Evolutionary conservation across 2,329 filamentous ascomycete species (phyloP).

Genomic region (Pseudogymnoascus sp.): DNA sequence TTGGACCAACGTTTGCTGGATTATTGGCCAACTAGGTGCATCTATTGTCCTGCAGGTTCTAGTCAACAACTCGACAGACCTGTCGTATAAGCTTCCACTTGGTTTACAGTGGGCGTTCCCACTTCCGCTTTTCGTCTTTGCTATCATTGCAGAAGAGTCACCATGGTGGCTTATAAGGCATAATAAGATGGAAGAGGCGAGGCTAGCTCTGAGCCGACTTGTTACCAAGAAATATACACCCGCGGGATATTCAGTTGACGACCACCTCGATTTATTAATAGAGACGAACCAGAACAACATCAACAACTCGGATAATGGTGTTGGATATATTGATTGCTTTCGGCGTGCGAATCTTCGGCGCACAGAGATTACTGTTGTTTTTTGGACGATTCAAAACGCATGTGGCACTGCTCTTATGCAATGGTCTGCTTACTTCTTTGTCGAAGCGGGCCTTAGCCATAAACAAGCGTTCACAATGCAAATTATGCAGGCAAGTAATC

Average conservation of each 20-base stretch:
- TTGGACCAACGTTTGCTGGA: conserved; percentile 10
- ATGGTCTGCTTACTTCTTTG: conserved; percentile 55
- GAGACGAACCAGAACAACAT: conserved; percentile 50
- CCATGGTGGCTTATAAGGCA: conserved; percentile 44
- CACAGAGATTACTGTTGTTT: conserved; percentile 47
- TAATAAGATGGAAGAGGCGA: conserved; percentile 37
- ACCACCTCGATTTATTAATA: conserved; percentile 41
- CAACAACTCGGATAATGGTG: conserved; percentile 41
- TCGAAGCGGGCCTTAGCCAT: conserved; percentile 43
- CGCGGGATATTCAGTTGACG: conserved; percentile 22
- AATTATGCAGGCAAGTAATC: conserved; percentile 25
- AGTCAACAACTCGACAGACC: conserved; percentile 34
- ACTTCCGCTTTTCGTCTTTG: conserved; percentile 37
- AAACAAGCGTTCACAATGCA: conserved; percentile 45
- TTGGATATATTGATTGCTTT: conserved; percentile 47
- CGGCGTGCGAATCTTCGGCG: conserved; percentile 41
- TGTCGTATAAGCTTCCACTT: conserved; percentile 41
- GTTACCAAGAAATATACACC: conserved; percentile 11
- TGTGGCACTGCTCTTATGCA: conserved; percentile 56
- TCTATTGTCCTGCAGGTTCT: conserved; percentile 38
- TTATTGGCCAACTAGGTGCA: conserved; percentile 28
- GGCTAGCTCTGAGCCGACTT: conserved; percentile 35
- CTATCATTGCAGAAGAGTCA: conserved; percentile 41
- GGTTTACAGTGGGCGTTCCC: conserved; percentile 43
- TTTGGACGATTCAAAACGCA: conserved; percentile 56